A percentile compares a stretch with the other conserved stretches of the same genome.
These are phyloP conservation scores for Dothideomycetes sp. DNA, from an alignment of 2,329 filamentous ascomycete species.

Conservation along the genomic window DNA sequence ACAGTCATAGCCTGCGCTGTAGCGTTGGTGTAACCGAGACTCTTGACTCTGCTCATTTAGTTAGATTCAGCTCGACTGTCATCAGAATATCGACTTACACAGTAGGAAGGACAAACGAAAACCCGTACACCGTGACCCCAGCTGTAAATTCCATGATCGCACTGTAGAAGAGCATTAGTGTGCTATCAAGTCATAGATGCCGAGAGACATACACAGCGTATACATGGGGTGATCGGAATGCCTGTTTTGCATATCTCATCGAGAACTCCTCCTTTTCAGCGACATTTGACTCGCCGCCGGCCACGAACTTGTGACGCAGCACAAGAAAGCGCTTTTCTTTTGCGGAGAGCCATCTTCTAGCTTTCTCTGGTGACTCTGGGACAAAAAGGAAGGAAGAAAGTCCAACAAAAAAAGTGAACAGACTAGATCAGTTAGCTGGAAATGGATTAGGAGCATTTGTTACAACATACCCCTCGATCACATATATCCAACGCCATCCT, in stretches of 20 bases:
- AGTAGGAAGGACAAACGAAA: too few relatives aligned
- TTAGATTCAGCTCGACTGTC: slow-evolving; percentile 39
- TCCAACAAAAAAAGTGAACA: slow-evolving; percentile 42
- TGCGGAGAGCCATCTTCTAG: slow-evolving; percentile 17
- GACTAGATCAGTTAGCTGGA: too few relatives aligned
- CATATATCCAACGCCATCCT: slow-evolving; percentile 34
- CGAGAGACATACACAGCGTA: too few relatives aligned
- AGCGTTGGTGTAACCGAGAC: slow-evolving; percentile 15
- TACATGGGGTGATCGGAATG: too few relatives aligned
- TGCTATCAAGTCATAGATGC: slow-evolving; percentile 13
- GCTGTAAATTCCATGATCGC: slow-evolving; percentile 16
- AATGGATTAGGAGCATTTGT: too few relatives aligned
- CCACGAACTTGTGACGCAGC: slow-evolving; percentile 13
- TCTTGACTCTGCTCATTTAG: slow-evolving; percentile 8
- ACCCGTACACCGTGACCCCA: slow-evolving; percentile 20
- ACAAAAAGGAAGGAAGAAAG: slow-evolving; percentile 44
- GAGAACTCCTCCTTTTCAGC: slow-evolving; percentile 15
- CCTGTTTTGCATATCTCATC: too few relatives aligned
- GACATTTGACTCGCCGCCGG: slow-evolving; percentile 9
- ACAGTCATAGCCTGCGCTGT: slow-evolving; percentile 17
- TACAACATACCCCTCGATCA: slow-evolving; percentile 48
- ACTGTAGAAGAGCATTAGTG: slow-evolving; percentile 17
- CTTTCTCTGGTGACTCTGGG: slow-evolving; percentile 28
- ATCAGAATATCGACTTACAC: too few relatives aligned
- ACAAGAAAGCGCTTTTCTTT: slow-evolving; percentile 13